Base-by-base conservation (phyloP, 805 yeast species). In the Kodamaea restingae region DNA sequence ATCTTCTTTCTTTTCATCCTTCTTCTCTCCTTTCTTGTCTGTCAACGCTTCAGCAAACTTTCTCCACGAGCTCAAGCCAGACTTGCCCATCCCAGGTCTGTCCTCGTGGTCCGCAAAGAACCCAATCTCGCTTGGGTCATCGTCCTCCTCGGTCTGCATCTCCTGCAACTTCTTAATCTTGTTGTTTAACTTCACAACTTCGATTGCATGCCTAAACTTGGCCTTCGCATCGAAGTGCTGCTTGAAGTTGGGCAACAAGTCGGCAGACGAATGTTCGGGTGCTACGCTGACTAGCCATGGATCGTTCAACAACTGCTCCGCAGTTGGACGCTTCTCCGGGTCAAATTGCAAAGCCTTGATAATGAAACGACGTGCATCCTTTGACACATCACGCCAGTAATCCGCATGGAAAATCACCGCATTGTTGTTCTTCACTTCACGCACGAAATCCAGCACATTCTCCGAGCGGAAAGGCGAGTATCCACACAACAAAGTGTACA, bases 391-490 rank as follows among this genome's bases (percentile, higher is more conserved):
- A 42, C 72, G 72, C 98, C 98, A 93, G 67, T 88, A 88, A 45
- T 80, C 84, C 20, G 78, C 77, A 57, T 88, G 95, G 68, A 91
- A 91, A 3, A 79, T 73, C n/a, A 91, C 88, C 4, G 87, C 86
- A 45, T 80, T 80, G 32, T 81, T 80, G 51, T 75, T 60, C 39
- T 72, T 68, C 40, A 87, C 93, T 58, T 91, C 98, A 32, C 75
- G 76, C 34, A 91, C 63, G 56, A 93, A 91, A 40, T 85, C 95
- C 39, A 73, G 75, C 1, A 84, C 87, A 34, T 78, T 81, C 55
- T 90, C 96, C 0, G 96, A 79, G 36, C 90, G 67, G 61, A 91
- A 88, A 3, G 98, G 96, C 4, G 95, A 83, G 57, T 88, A 88
- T 0, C 98, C 98, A 50, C 93, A 88, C 32, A 91, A 70, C 33